Evolutionary conservation across 345 rosid species (phyloP).

Genomic region (Brassica juncea): DNA sequence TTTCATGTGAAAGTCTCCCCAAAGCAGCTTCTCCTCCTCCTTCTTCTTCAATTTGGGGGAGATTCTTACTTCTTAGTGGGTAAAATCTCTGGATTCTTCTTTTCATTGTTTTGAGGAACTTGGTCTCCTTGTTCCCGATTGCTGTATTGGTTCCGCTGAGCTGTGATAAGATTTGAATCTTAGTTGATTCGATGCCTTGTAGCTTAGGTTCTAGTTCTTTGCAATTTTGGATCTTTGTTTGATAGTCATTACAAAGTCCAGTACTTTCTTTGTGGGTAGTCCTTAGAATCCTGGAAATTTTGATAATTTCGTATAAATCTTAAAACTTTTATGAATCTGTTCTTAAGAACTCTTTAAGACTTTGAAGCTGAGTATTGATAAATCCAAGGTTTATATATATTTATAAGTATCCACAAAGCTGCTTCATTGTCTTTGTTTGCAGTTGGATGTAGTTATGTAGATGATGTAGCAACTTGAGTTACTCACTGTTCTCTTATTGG

Average conservation of each 20-base stretch:
- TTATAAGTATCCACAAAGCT: neutral
- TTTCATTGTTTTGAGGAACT: slow-evolving; percentile 15
- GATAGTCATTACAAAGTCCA: slow-evolving; percentile 5
- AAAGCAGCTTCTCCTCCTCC: slow-evolving; percentile 6
- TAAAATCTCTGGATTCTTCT: slow-evolving; percentile 29
- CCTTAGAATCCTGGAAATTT: slow-evolving; percentile 2
- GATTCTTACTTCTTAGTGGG: slow-evolving; percentile 13
- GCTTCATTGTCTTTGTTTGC: neutral
- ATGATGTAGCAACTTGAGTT: slow-evolving; percentile 8
- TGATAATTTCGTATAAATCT: neutral
- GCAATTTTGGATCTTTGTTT: slow-evolving; percentile 21
- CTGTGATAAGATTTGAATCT: slow-evolving; percentile 21
- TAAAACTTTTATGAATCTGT: too few relatives aligned
- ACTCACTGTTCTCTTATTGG: slow-evolving; percentile 10
- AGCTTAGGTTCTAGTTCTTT: neutral
- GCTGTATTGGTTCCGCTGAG: neutral
- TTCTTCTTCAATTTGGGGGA: slow-evolving; percentile 15
- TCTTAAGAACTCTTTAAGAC: neutral
- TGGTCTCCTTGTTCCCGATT: slow-evolving; percentile 10
- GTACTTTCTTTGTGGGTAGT: slow-evolving; percentile 7
- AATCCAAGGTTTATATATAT: slow-evolving; percentile 1
- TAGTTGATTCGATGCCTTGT: slow-evolving; percentile 27
- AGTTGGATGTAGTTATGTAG: slow-evolving; percentile 7
- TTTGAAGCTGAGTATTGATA: neutral
- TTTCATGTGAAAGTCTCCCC: slow-evolving; percentile 13